Percentiles rank a stretch among this genome's conserved stretches.
Conservation (phyloP, 2,329 filamentous ascomycete genomes). For the Aspergillus novoparasiticus region DNA sequence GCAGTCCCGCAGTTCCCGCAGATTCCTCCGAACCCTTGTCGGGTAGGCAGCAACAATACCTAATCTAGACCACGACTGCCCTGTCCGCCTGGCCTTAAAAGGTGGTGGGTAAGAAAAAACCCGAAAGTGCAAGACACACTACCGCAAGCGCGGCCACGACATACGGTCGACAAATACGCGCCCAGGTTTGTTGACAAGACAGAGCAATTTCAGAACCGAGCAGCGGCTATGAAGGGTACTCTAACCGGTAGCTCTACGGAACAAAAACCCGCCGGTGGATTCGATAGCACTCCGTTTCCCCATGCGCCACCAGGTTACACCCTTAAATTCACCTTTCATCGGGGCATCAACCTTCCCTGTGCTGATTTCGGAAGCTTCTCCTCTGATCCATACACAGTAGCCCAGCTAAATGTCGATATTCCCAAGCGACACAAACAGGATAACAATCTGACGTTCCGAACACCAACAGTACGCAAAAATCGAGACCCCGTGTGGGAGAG, state of each 20-base stretch:
- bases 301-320: conserved; percentile 77
- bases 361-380: conserved; percentile 77
- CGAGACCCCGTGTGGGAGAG: conserved; percentile 80
- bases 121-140: conserved; percentile 17
- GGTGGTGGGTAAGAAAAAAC: background rate
- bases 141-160: conserved; percentile 24
- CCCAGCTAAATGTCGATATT: conserved; percentile 72
- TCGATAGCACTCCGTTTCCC: conserved; percentile 76
- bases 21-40: background rate
- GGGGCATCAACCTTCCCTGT: conserved; percentile 77
- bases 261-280: conserved; percentile 70
- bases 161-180: conserved; percentile 37
- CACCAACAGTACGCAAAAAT: conserved; percentile 71
- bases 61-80: background rate
- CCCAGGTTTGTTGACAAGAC: conserved; percentile 44
- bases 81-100: background rate
- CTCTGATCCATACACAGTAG: conserved; percentile 80
- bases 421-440: conserved; percentile 83
- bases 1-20: conserved; percentile 1
- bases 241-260: conserved; percentile 9
- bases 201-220: conserved; percentile 42
- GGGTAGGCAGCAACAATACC: background rate
- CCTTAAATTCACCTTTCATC: conserved; percentile 79
- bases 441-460: conserved; percentile 72
- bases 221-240: conserved; percentile 27